A percentile compares a stretch with the other conserved stretches of the same genome.
phyloP scores from a whole-genome alignment of 371 early-diverging fungal species.

The Saksenaea oblongispora region DNA sequence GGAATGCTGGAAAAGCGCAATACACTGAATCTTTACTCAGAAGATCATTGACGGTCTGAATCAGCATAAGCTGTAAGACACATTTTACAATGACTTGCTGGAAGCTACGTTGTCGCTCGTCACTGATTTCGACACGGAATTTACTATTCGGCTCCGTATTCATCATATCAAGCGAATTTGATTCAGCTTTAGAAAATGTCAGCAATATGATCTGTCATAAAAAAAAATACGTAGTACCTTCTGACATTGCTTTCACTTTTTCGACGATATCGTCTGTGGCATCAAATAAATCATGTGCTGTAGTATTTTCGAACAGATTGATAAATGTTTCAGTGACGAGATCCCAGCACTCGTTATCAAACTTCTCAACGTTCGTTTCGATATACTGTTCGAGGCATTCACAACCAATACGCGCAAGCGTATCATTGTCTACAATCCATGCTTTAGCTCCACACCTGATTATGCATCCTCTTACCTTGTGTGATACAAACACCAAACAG shows the following conservation, averaged over 20 bases:
- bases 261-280: conserved; percentile 50
- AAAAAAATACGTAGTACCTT: conserved; percentile 3
- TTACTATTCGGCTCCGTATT: background rate
- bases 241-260: conserved; percentile 18
- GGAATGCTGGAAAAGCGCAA: conserved; percentile 54
- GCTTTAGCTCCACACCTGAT: background rate
- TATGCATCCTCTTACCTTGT: conserved; percentile 53
- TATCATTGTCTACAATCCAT: conserved; percentile 71
- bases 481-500: conserved; percentile 81
- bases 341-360: conserved; percentile 73
- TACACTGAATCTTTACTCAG: conserved; percentile 65
- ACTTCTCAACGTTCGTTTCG: conserved; percentile 71
- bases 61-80: conserved; percentile 74
- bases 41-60: conserved; percentile 76
- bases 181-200: background rate
- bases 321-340: conserved; percentile 67
- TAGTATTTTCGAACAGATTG: conserved; percentile 77
- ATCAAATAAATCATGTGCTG: conserved; percentile 80
- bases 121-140: conserved; percentile 21
- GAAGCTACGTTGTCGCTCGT: conserved; percentile 66
- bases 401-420: conserved; percentile 89
- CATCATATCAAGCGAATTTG: background rate
- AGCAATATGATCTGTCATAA: background rate
- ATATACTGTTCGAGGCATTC: conserved; percentile 90
- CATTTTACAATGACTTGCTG: conserved; percentile 79